phyloP scores from a whole-genome alignment of 2,329 filamentous ascomycete species.

The Trichoderma sp. region DNA sequence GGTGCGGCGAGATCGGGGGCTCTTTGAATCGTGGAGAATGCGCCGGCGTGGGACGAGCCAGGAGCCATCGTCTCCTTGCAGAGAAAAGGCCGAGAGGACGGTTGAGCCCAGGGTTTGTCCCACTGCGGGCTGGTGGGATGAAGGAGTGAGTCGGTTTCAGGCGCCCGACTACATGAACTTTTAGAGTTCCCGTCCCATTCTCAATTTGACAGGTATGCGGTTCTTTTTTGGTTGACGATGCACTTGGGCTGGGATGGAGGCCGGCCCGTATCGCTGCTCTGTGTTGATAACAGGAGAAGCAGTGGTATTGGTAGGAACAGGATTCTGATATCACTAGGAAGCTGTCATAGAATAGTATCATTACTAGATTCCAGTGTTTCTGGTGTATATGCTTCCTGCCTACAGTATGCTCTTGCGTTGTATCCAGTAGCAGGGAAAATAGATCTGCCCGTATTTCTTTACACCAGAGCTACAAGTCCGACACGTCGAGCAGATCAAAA shows the following conservation, averaged over 20 bases:
- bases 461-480: too few relatives aligned
- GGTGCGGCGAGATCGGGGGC: conserved; percentile 33
- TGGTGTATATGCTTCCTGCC: conserved; percentile 15
- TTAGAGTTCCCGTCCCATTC: neutral
- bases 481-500: too few relatives aligned
- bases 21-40: conserved; percentile 38
- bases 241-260: neutral
- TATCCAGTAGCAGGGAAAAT: too few relatives aligned
- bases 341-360: neutral
- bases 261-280: too few relatives aligned
- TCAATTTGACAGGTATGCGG: neutral
- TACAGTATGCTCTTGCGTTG: neutral
- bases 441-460: too few relatives aligned
- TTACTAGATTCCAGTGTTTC: conserved; percentile 12
- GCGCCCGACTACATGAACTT: conserved; percentile 41
- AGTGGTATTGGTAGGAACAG: neutral
- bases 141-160: conserved; percentile 40
- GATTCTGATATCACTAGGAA: neutral
- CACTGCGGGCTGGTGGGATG: conserved; percentile 43
- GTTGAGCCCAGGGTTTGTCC: conserved; percentile 34
- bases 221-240: conserved; percentile 1
- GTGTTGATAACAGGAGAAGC: neutral
- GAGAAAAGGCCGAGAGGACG: conserved; percentile 35
- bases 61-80: conserved; percentile 30
- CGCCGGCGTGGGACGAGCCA: neutral